Evolutionary conservation across 352 stramenopile genomes (phyloP).

Genomic region (Phytophthora chlamydospora): DNA sequence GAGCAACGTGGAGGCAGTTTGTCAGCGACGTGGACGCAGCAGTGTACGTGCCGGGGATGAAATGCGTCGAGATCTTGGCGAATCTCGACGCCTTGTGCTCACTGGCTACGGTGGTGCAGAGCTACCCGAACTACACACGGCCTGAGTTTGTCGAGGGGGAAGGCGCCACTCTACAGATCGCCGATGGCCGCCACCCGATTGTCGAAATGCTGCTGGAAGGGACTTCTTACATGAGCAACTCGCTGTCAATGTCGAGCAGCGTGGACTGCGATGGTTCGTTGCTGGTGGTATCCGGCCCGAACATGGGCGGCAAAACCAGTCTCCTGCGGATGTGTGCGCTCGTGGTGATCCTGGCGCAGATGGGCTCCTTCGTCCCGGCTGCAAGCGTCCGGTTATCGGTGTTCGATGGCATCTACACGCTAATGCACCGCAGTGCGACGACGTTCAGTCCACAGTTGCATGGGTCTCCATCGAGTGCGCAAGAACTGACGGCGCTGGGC

Average conservation of each 20-base stretch:
- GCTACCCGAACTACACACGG: slow-evolving; percentile 51
- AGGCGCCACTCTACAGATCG: slow-evolving; percentile 45
- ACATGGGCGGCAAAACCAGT: slow-evolving; percentile 87
- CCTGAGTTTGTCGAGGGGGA: slow-evolving; percentile 37
- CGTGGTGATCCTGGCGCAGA: slow-evolving; percentile 69
- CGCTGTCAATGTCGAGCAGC: slow-evolving; percentile 28
- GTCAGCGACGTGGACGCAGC: slow-evolving; percentile 37
- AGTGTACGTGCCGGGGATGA: slow-evolving; percentile 50
- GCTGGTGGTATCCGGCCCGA: slow-evolving; percentile 79
- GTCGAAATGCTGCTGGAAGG: slow-evolving; percentile 50
- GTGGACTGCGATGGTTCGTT: slow-evolving; percentile 14
- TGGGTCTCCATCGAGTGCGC: neutral
- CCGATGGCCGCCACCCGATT: slow-evolving; percentile 60
- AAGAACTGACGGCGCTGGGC: slow-evolving; percentile 36
- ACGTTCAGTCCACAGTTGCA: slow-evolving; percentile 14
- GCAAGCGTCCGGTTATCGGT: slow-evolving; percentile 39
- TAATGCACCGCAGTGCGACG: slow-evolving; percentile 57
- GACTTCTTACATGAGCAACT: slow-evolving; percentile 48
- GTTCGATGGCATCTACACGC: slow-evolving; percentile 72
- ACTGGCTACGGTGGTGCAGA: slow-evolving; percentile 52
- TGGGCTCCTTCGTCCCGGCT: slow-evolving; percentile 68
- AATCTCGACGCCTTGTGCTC: slow-evolving; percentile 71
- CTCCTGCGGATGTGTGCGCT: slow-evolving; percentile 68
- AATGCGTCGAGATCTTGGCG: slow-evolving; percentile 50
- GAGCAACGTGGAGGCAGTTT: slow-evolving; percentile 49